Conservation (phyloP, 768 basidiomycete species). For the Fistulinella prunicolor region DNA sequence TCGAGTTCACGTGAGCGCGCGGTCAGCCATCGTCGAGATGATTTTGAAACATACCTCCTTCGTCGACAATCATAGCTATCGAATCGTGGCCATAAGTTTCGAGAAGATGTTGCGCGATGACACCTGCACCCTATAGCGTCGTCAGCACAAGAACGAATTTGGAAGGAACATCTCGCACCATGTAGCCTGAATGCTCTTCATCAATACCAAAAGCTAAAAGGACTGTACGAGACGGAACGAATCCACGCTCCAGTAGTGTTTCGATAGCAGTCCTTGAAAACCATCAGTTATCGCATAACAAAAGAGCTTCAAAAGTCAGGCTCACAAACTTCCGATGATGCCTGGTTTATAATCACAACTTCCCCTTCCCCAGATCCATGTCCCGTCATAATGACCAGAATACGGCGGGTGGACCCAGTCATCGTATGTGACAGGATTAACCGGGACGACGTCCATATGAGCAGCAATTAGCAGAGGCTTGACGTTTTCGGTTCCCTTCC, state of each 20-base stretch:
- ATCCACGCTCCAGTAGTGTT: slow-evolving; percentile 27
- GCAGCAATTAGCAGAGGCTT: slow-evolving; percentile 56
- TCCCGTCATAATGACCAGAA: slow-evolving; percentile 45
- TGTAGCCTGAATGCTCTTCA: slow-evolving; percentile 41
- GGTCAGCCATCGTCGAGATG: background rate
- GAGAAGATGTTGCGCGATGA: slow-evolving; percentile 40
- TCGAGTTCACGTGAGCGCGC: too few relatives aligned
- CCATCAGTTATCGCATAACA: background rate
- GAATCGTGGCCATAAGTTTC: slow-evolving; percentile 47
- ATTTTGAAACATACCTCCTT: slow-evolving; percentile 41
- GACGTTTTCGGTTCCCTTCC: slow-evolving; percentile 50
- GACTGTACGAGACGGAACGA: slow-evolving; percentile 30
- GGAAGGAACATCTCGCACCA: slow-evolving; percentile 23
- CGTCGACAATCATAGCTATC: slow-evolving; percentile 56
- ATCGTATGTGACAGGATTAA: slow-evolving; percentile 41
- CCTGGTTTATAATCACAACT: slow-evolving; percentile 43
- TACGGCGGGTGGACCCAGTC: slow-evolving; percentile 50
- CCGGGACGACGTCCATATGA: slow-evolving; percentile 52
- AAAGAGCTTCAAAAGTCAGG: background rate
- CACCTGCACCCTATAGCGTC: slow-evolving; percentile 38
- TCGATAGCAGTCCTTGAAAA: slow-evolving; percentile 26
- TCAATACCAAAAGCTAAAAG: slow-evolving; percentile 43
- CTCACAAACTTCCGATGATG: slow-evolving; percentile 36
- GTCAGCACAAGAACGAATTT: background rate
- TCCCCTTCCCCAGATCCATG: slow-evolving; percentile 49